Percentiles rank a stretch among this genome's conserved stretches.
Conservation (phyloP, 305 asterid genomes). For the Fraxinus albicans region DNA sequence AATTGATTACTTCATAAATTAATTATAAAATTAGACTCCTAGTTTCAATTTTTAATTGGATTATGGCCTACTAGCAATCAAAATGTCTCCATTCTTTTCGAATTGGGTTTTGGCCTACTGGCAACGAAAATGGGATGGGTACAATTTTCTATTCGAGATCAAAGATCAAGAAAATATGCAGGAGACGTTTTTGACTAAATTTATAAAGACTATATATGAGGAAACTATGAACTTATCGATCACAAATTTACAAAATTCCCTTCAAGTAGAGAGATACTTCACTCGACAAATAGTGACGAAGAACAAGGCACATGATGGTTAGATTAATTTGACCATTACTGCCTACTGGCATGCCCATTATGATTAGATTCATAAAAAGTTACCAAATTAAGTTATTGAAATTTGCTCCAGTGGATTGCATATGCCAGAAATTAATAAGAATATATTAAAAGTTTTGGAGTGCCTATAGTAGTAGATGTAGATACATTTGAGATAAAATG, state of each 20-base stretch:
- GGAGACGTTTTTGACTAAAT: neutral
- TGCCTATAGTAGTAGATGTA: neutral
- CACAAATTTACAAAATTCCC: neutral
- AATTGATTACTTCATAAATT: neutral
- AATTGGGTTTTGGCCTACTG: neutral
- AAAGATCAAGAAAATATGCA: neutral
- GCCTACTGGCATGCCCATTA: neutral
- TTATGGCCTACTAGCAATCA: conserved; percentile 4
- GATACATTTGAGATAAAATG: neutral
- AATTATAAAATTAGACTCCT: neutral
- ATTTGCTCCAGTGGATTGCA: neutral
- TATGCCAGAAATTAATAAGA: neutral
- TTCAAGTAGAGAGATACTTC: neutral
- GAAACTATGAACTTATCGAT: neutral
- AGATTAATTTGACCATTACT: neutral
- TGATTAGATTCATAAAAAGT: neutral
- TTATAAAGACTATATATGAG: neutral
- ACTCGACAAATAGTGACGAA: neutral
- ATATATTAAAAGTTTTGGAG: neutral
- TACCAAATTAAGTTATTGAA: neutral
- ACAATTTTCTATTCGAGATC: neutral
- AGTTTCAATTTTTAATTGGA: neutral
- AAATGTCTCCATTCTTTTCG: neutral
- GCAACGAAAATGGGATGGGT: neutral
- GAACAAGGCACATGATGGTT: neutral